A percentile compares a stretch with the other conserved stretches of the same genome.
Conservation (phyloP, 1,139 yeast species). For the Scheffersomyces insectosa region DNA sequence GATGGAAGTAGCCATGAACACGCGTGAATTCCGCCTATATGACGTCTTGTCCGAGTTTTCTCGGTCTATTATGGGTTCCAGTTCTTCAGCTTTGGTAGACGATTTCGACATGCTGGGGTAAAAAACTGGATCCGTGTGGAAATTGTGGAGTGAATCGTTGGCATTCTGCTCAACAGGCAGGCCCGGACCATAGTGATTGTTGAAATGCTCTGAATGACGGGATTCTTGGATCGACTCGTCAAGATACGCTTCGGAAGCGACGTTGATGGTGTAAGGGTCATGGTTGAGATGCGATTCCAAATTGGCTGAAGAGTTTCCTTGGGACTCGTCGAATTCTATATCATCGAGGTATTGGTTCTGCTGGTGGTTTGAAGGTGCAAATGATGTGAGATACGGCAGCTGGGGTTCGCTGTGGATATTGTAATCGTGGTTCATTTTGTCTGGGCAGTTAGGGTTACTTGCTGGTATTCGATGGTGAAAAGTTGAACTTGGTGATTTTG, state of each 20-base stretch:
- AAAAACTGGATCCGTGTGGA: background rate
- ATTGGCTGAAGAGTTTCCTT: no score
- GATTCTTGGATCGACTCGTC: background rate
- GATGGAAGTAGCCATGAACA: constrained; percentile 29
- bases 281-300: background rate
- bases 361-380: no score
- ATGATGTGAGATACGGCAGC: no score
- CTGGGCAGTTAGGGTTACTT: no score
- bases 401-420: no score
- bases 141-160: background rate
- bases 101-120: background rate
- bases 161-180: background rate
- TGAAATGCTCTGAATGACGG: background rate
- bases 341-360: no score
- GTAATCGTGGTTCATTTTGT: no score
- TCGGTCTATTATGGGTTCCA: constrained; percentile 3
- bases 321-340: no score
- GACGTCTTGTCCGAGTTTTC: constrained; percentile 3
- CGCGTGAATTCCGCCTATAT: constrained; percentile 14
- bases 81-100: constrained; percentile 1
- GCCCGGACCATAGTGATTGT: background rate
- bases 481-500: no score
- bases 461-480: no score
- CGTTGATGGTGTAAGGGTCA: background rate
- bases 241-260: background rate